Evolutionary conservation across 225 moss, liverwort and hornwort species (phyloP), one percentile per base, ranked within the genome.

Genomic region (Physcomitrellopsis africana): DNA sequence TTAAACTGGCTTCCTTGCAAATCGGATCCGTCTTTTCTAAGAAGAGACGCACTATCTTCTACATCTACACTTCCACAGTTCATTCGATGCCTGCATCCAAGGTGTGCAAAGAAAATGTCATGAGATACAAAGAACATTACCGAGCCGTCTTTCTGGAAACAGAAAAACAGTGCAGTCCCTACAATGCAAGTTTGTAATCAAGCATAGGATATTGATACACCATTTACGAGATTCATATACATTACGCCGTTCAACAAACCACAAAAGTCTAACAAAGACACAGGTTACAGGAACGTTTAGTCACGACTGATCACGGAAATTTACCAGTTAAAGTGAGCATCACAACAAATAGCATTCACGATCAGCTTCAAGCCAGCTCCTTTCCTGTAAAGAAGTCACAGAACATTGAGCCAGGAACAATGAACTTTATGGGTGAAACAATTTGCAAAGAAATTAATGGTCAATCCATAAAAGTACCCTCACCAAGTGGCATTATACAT

Each of bases 401-500:
- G 23, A 68, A 51, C 60, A 76, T 51, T 76, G 11, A 76, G 60
- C 41, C 24, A 23, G 9, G 53, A 63, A 73, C 43, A 63, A 44
- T 15, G n/a, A 76, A 57, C 63, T 74, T 41, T 23, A 37, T 24
- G 49, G 3, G n/a, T 37, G 59, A 24, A 55, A 29, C 22, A 47
- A 32, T 24, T 23, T 2, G 48, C 18, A 60, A 60, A 43, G 19
- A 9, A 41, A 67, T 53, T 46, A 48, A 23, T 19, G 16, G 32
- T 54, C 22, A 17, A 37, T 62, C 29, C 23, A 52, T 17, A 16
- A 71, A 76, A 12, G 65, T 62, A 45, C 19, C 45, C 72, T 79
- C 77, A 90, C 90, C 87, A 90, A 41, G 87, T 81, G 14, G 84
- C 89, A 66, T 78, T 89, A 63, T 87, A 89, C 89, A 92, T 87